phyloP scores from a whole-genome alignment of 305 asterid species.

The Fraxinus greggii region DNA sequence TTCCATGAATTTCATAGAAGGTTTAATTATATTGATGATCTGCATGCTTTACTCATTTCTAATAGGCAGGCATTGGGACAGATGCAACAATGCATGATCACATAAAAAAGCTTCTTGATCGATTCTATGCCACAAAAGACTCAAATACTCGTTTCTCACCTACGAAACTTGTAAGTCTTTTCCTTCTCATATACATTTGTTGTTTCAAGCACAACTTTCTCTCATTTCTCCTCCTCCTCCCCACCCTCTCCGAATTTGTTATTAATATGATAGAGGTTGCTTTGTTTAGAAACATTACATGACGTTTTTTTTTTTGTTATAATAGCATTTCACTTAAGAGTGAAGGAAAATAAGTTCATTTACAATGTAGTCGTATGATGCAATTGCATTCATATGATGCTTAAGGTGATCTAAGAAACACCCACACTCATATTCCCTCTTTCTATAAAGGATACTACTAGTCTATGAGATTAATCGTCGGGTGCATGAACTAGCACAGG shows the following conservation, averaged over 20 bases:
- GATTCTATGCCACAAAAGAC: conserved; percentile 88
- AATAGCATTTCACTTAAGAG: conserved; percentile 10
- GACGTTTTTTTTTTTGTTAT: conserved; percentile 3
- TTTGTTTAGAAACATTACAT: conserved; percentile 16
- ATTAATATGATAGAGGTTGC: background rate
- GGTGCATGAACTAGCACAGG: conserved; percentile 4
- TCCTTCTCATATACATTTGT: conserved; percentile 22
- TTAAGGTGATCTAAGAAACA: background rate
- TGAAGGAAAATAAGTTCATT: conserved; percentile 10
- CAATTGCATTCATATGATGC: background rate
- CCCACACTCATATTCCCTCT: background rate
- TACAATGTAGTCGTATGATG: background rate
- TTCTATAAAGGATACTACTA: background rate
- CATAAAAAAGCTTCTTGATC: conserved; percentile 95
- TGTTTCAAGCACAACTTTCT: conserved; percentile 9
- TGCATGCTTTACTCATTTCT: conserved; percentile 21
- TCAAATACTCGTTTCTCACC: conserved; percentile 80
- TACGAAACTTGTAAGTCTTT: conserved; percentile 77
- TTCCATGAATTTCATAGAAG: conserved; percentile 15
- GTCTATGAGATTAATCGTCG: conserved; percentile 14
- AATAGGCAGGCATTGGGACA: conserved; percentile 90
- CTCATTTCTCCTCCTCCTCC: background rate
- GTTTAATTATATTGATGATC: conserved; percentile 17
- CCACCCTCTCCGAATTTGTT: conserved; percentile 3
- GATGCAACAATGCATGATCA: conserved; percentile 99